Evolutionary conservation across 768 basidiomycete species (phyloP).

Genomic region (Pleurotus giganteus): DNA sequence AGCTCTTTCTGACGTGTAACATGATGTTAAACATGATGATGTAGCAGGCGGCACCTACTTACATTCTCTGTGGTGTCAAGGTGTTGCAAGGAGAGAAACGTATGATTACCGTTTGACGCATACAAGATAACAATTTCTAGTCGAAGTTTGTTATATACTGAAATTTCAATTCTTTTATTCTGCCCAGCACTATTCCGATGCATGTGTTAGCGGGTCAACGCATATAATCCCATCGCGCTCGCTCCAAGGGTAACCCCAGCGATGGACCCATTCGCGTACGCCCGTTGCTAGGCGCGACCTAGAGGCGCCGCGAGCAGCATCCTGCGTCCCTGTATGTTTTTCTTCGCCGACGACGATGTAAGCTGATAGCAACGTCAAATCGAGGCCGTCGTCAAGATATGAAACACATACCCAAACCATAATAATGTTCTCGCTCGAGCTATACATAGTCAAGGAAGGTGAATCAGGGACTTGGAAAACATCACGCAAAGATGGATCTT

Average conservation of each 20-base stretch:
- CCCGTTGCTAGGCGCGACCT: conserved; percentile 81
- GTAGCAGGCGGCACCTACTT: background rate
- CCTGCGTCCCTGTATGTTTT: conserved; percentile 94
- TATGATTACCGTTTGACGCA: conserved; percentile 2
- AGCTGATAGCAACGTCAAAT: conserved; percentile 38
- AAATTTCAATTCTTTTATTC: conserved; percentile 2
- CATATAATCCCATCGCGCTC: conserved; percentile 90
- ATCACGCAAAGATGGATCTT: conserved; percentile 32
- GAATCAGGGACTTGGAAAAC: background rate
- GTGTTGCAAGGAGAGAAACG: background rate
- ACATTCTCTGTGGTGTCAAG: background rate
- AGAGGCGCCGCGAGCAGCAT: conserved; percentile 76
- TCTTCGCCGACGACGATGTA: conserved; percentile 94
- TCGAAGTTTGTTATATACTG: background rate
- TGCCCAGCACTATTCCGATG: conserved; percentile 34
- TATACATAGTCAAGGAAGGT: conserved; percentile 24
- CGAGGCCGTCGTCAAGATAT: background rate
- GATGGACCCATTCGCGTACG: conserved; percentile 87
- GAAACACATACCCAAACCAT: conserved; percentile 67
- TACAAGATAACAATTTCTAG: background rate
- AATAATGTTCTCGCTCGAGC: conserved; percentile 87
- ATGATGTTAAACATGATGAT: background rate
- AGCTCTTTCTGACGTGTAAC: conserved; percentile 2
- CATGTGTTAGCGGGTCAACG: conserved; percentile 82
- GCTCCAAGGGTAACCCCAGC: conserved; percentile 96